Conservation (phyloP, 108 stramenopile genomes). For the Aurantiochytrium sp. region DNA sequence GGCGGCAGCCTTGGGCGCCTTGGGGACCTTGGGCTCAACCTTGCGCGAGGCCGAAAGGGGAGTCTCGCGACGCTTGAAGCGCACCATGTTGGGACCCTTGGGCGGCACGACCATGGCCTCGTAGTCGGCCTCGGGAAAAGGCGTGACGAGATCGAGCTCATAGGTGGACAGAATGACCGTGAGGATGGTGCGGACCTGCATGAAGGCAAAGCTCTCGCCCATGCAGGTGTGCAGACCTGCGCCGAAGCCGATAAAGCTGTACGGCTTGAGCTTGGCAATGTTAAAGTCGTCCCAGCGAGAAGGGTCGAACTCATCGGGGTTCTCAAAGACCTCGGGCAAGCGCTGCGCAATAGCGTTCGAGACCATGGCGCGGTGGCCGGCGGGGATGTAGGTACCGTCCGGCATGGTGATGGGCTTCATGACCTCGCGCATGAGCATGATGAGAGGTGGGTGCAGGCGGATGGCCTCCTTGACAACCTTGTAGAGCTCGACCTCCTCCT, state of each 20-base stretch:
- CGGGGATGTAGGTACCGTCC: slow-evolving; percentile 65
- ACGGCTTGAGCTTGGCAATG: slow-evolving; percentile 54
- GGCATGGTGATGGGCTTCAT: slow-evolving; percentile 47
- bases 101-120: slow-evolving; percentile 98
- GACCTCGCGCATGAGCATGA: slow-evolving; percentile 89
- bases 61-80: slow-evolving; percentile 52
- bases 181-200: slow-evolving; percentile 97
- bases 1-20: neutral
- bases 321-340: slow-evolving; percentile 73
- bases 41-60: neutral
- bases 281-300: slow-evolving; percentile 72
- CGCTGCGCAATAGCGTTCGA: slow-evolving; percentile 85
- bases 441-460: slow-evolving; percentile 91
- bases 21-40: neutral
- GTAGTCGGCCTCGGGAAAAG: slow-evolving; percentile 82
- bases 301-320: slow-evolving; percentile 87
- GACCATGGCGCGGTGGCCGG: slow-evolving; percentile 81
- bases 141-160: slow-evolving; percentile 68
- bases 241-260: slow-evolving; percentile 92
- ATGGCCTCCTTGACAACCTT: slow-evolving; percentile 91
- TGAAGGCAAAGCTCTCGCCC: slow-evolving; percentile 95
- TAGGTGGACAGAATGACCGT: slow-evolving; percentile 82
- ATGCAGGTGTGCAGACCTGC: slow-evolving; percentile 97
- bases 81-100: slow-evolving; percentile 76
- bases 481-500: slow-evolving; percentile 72